Percentiles rank a stretch among this genome's conserved stretches.
phyloP scores from a whole-genome alignment of 805 yeast species.

The Ogataea methylovora region DNA sequence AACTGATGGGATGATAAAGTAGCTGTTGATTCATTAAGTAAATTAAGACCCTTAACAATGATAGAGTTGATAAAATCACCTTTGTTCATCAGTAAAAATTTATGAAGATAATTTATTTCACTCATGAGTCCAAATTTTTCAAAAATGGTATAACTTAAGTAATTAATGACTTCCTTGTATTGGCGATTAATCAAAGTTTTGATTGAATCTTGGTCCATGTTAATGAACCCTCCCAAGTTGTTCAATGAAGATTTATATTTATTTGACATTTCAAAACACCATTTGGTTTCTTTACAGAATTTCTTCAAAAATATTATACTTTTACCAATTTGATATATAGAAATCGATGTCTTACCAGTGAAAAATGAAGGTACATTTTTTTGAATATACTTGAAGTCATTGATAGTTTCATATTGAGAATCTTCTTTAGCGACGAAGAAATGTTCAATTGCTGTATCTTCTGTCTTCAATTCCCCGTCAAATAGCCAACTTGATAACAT shows the following conservation, averaged over 20 bases:
- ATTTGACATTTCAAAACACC: slow-evolving; percentile 30
- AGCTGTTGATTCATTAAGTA: slow-evolving; percentile 56
- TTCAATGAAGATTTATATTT: slow-evolving; percentile 2
- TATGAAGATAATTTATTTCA: slow-evolving; percentile 57
- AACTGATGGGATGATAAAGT: slow-evolving; percentile 58
- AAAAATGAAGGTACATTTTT: slow-evolving; percentile 40
- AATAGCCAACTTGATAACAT: slow-evolving; percentile 61
- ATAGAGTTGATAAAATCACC: slow-evolving; percentile 79
- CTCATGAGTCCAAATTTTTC: slow-evolving; percentile 39
- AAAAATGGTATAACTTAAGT: slow-evolving; percentile 42
- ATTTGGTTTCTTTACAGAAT: slow-evolving; percentile 60
- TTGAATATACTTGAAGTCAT: slow-evolving; percentile 3
- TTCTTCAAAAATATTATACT: slow-evolving; percentile 55
- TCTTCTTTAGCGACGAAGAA: slow-evolving; percentile 39
- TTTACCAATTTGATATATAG: slow-evolving; percentile 64
- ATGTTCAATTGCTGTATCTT: slow-evolving; percentile 41
- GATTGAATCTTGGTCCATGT: slow-evolving; percentile 20
- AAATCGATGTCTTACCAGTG: slow-evolving; percentile 28
- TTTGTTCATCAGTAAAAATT: slow-evolving; percentile 59
- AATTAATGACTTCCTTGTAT: slow-evolving; percentile 45
- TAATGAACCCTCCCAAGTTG: slow-evolving; percentile 23
- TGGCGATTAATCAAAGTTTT: slow-evolving; percentile 32
- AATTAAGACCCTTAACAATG: slow-evolving; percentile 42
- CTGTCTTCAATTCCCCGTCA: slow-evolving; percentile 45
- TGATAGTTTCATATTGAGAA: too few relatives aligned